Evolutionary conservation across 352 stramenopile genomes (phyloP).

Genomic region (Blastocystis sp.): DNA sequence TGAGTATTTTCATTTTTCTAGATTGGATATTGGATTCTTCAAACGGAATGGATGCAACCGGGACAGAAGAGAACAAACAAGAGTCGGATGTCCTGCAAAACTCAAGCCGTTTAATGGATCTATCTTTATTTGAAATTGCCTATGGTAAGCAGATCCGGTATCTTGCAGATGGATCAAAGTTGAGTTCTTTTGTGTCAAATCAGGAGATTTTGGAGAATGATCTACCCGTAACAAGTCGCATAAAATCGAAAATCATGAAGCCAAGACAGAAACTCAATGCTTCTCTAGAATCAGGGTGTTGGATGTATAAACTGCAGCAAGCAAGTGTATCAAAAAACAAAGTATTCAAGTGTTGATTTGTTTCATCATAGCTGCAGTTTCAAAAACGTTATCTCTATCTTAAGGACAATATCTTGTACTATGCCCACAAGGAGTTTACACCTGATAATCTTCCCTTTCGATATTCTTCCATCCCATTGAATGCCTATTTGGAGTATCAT

Average conservation of each 20-base stretch:
- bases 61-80: neutral
- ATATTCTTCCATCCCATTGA: neutral
- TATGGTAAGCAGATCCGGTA: neutral
- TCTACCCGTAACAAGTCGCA: neutral
- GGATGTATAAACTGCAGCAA: constrained; percentile 27
- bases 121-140: constrained; percentile 8
- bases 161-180: neutral
- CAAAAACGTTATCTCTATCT: constrained; percentile 53
- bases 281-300: constrained; percentile 32
- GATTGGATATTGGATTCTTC: neutral
- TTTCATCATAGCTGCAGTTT: neutral
- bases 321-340: neutral
- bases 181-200: neutral
- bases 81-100: neutral
- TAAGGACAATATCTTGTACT: constrained; percentile 33
- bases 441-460: neutral
- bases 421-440: constrained; percentile 40
- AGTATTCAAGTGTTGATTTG: neutral
- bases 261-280: constrained; percentile 13
- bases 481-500: neutral
- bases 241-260: neutral
- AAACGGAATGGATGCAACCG: neutral
- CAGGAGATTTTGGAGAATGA: neutral
- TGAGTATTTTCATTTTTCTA: neutral
- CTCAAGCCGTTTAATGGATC: neutral